Percentiles rank a stretch among this genome's conserved stretches.
Evolutionary conservation across 306 rosid species (phyloP).

Genomic region (Heteromeles arbutifolia): DNA sequence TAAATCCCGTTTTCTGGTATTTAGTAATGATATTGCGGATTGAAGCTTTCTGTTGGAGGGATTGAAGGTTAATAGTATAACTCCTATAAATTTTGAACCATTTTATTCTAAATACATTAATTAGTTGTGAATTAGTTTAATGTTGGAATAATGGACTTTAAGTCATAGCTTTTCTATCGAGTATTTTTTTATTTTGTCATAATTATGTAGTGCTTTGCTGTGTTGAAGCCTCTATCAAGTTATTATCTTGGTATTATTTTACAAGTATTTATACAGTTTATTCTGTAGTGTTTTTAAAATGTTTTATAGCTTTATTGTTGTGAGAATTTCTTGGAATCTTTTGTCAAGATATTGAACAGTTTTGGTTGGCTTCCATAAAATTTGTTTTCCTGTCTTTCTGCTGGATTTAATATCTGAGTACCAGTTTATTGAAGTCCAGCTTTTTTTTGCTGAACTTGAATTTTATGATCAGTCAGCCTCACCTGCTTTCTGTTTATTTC

Average conservation of each 20-base stretch:
- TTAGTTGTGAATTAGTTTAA: background rate
- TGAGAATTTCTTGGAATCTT: background rate
- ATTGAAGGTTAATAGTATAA: constrained; percentile 18
- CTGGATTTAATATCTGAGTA: background rate
- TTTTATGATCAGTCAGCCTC: background rate
- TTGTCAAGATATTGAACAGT: background rate
- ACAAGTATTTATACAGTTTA: background rate
- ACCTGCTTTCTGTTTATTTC: background rate
- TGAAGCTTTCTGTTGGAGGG: constrained; percentile 34
- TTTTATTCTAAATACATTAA: background rate
- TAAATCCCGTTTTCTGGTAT: constrained; percentile 63
- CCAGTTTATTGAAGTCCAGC: background rate
- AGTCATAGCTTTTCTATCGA: background rate
- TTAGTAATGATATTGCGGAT: constrained; percentile 42
- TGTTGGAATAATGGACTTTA: background rate
- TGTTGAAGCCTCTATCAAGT: background rate
- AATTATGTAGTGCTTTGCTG: background rate
- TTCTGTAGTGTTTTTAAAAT: background rate
- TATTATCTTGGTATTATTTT: background rate
- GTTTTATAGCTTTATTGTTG: background rate
- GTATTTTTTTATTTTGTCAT: background rate
- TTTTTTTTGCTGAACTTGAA: background rate
- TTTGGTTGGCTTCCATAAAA: background rate
- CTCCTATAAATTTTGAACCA: background rate
- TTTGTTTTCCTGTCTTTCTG: background rate